Evolutionary conservation across 768 basidiomycete genomes (phyloP).

Genomic region (Trametes villosa): DNA sequence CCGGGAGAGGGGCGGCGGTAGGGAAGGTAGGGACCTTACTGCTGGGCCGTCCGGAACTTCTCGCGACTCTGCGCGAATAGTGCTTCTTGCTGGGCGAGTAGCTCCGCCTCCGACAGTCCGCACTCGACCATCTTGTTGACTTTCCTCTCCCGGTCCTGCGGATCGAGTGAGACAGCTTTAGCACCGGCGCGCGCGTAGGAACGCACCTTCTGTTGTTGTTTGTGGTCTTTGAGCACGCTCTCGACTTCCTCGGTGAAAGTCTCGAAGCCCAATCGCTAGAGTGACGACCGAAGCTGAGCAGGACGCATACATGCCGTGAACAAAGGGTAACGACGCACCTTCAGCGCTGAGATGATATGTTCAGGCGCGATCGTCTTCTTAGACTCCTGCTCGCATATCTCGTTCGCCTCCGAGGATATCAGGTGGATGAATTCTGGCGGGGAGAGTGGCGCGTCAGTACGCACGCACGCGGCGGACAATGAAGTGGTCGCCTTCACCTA

Average conservation of each 20-base stretch:
- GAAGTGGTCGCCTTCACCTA: conserved; percentile 72
- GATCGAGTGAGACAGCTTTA: conserved; percentile 15
- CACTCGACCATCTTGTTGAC: conserved; percentile 87
- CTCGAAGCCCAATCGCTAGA: conserved; percentile 89
- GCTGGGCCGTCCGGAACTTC: conserved; percentile 69
- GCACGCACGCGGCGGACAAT: background rate
- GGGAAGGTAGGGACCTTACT: conserved; percentile 29
- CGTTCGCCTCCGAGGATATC: conserved; percentile 96
- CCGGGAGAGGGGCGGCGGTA: background rate
- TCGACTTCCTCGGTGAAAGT: conserved; percentile 88
- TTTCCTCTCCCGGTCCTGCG: conserved; percentile 89
- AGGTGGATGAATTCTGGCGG: conserved; percentile 93
- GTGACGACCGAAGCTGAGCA: background rate
- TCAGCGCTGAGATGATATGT: conserved; percentile 90
- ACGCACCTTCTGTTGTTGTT: conserved; percentile 89
- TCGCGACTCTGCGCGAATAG: conserved; percentile 92
- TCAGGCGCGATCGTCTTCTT: conserved; percentile 99
- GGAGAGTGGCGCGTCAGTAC: conserved; percentile 10
- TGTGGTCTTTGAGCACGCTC: conserved; percentile 94
- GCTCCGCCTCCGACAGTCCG: conserved; percentile 90
- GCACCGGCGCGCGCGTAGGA: background rate
- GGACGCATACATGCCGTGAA: background rate
- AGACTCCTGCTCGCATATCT: conserved; percentile 96
- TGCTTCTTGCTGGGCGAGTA: conserved; percentile 84
- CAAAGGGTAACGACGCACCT: conserved; percentile 51